Conservation (phyloP, 2,329 filamentous ascomycete genomes). For the Pseudogymnoascus sp. region DNA sequence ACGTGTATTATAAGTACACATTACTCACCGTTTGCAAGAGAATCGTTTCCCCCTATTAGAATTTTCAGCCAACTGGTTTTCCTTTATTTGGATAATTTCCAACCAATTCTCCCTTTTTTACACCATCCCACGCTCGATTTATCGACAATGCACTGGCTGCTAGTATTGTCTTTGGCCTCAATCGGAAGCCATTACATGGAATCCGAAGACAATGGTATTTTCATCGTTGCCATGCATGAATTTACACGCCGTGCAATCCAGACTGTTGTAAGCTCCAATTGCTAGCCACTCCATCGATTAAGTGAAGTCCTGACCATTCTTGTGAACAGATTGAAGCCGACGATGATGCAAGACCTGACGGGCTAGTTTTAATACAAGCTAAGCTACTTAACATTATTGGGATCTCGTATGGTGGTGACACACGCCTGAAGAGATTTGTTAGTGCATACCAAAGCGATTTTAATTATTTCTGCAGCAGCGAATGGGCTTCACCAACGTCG, state of each 20-base stretch:
- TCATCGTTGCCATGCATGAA: conserved; percentile 34
- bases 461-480: conserved; percentile 21
- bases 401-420: conserved; percentile 21
- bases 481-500: conserved; percentile 13
- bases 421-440: conserved; percentile 14
- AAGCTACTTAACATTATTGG: conserved; percentile 23
- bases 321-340: conserved; percentile 12
- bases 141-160: conserved; percentile 34
- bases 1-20: conserved; percentile 18
- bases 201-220: conserved; percentile 24
- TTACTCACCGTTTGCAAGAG: conserved; percentile 14
- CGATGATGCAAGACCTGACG: conserved; percentile 11
- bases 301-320: background rate
- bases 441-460: conserved; percentile 17
- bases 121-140: conserved; percentile 33
- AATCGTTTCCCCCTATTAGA: conserved; percentile 18
- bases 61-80: conserved; percentile 25
- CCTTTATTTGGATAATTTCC: conserved; percentile 35
- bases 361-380: conserved; percentile 20
- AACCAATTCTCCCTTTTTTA: conserved; percentile 35
- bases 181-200: conserved; percentile 34
- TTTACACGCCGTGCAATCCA: conserved; percentile 34
- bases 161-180: conserved; percentile 34
- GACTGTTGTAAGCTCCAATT: conserved; percentile 26
- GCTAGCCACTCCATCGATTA: background rate